These are phyloP conservation scores for Podila horticola DNA, from an alignment of 192 early-diverging fungal genomes.

Conservation along the genomic window DNA sequence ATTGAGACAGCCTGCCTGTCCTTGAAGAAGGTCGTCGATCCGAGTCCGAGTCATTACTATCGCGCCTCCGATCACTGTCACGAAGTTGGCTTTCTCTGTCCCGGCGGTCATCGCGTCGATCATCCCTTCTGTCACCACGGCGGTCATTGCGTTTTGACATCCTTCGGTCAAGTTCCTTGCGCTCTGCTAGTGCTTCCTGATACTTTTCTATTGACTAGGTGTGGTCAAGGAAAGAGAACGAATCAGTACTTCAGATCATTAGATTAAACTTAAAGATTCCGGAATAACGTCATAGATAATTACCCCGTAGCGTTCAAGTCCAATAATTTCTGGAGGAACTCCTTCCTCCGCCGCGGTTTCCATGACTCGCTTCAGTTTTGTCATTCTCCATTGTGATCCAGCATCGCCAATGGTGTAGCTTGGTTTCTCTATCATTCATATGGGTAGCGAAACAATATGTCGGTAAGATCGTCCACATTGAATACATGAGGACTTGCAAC, in stretches of 20 bases:
- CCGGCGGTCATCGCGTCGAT: slow-evolving; percentile 10
- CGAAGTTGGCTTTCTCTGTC: background rate
- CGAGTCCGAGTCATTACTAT: background rate
- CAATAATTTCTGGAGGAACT: slow-evolving; percentile 69
- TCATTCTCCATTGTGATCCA: slow-evolving; percentile 82
- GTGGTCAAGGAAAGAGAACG: no score
- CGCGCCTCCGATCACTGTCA: background rate
- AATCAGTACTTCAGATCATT: no score
- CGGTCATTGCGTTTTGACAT: slow-evolving; percentile 18
- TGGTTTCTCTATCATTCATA: slow-evolving; percentile 36
- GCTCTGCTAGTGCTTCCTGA: slow-evolving; percentile 71
- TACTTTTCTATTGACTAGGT: slow-evolving; percentile 70
- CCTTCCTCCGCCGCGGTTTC: slow-evolving; percentile 78
- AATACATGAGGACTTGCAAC: background rate
- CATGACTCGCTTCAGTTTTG: slow-evolving; percentile 72
- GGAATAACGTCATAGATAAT: background rate
- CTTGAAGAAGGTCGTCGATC: slow-evolving; percentile 6
- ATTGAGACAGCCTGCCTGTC: slow-evolving; percentile 33
- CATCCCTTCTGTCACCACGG: slow-evolving; percentile 12
- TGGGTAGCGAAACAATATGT: no score
- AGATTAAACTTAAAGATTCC: no score
- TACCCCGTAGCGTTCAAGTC: slow-evolving; percentile 79
- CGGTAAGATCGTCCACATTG: no score
- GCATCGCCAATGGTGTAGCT: slow-evolving; percentile 61
- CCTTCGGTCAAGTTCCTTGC: slow-evolving; percentile 66